Evolutionary conservation across 2,329 filamentous ascomycete genomes (phyloP).

Genomic region (Cladosporium sp.): DNA sequence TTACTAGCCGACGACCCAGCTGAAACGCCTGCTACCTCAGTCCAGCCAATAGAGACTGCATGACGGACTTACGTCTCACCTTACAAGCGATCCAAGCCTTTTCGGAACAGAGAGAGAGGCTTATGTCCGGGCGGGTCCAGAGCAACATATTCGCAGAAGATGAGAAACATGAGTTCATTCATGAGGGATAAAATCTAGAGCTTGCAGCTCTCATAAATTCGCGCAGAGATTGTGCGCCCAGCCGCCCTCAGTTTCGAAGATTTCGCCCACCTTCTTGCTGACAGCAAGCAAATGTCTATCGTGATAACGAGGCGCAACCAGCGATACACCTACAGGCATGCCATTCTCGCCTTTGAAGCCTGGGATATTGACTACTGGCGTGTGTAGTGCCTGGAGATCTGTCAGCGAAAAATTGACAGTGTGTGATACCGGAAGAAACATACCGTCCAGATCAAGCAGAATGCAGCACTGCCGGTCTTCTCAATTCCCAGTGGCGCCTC

Average conservation of each 20-base stretch:
- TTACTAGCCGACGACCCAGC: background rate
- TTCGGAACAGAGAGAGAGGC: background rate
- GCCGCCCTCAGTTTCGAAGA: constrained; percentile 46
- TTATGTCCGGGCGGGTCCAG: background rate
- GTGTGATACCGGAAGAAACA: background rate
- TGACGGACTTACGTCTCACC: background rate
- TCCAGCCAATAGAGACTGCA: background rate
- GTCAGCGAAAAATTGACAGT: background rate
- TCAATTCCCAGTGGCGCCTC: constrained; percentile 59
- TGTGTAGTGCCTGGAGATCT: constrained; percentile 50
- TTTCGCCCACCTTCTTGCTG: constrained; percentile 44
- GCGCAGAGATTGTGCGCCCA: constrained; percentile 22
- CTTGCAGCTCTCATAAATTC: background rate
- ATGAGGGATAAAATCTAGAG: background rate
- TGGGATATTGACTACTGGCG: constrained; percentile 65
- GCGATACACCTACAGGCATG: constrained; percentile 62
- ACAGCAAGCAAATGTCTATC: constrained; percentile 49
- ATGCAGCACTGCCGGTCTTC: constrained; percentile 58
- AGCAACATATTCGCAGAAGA: background rate
- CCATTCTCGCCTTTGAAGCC: constrained; percentile 60
- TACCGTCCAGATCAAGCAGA: constrained; percentile 53
- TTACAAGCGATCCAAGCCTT: background rate
- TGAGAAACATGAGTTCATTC: background rate
- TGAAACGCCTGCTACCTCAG: background rate
- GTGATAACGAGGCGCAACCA: constrained; percentile 52